These are phyloP conservation scores for Amanita rubescens DNA, from an alignment of 768 basidiomycete genomes.

Conservation along the genomic window DNA sequence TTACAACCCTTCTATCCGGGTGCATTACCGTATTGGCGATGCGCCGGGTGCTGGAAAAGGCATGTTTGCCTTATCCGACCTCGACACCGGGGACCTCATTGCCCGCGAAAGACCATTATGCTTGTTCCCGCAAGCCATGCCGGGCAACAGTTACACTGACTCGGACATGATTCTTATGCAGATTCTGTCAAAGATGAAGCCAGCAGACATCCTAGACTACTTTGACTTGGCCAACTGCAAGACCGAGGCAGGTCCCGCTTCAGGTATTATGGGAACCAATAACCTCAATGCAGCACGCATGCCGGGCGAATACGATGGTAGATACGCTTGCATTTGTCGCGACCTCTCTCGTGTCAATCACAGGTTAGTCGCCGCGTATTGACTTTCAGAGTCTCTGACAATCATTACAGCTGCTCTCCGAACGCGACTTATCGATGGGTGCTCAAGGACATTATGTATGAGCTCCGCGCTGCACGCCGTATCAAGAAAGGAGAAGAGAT, in stretches of 20 bases:
- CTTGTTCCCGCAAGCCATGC: neutral
- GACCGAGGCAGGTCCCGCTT: neutral
- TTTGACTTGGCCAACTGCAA: neutral
- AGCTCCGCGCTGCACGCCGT: neutral
- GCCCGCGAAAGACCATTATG: neutral
- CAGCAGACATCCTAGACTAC: too few relatives aligned
- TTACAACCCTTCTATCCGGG: neutral
- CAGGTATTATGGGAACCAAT: neutral
- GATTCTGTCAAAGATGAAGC: neutral
- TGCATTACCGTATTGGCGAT: neutral
- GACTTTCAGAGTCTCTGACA: neutral
- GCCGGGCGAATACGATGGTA: neutral
- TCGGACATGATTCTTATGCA: too few relatives aligned
- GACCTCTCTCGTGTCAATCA: neutral
- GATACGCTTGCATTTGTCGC: neutral
- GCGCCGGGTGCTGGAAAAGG: conserved; percentile 10
- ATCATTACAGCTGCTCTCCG: neutral
- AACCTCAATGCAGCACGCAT: neutral
- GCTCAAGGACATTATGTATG: conserved; percentile 12
- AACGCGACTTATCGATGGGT: conserved; percentile 6
- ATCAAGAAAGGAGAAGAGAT: too few relatives aligned
- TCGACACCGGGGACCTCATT: conserved; percentile 1
- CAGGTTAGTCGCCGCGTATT: neutral
- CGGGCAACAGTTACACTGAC: too few relatives aligned
- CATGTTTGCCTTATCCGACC: conserved; percentile 3